Evolutionary conservation across 2,329 filamentous ascomycete species (phyloP).

Genomic region (Botrytis porri): DNA sequence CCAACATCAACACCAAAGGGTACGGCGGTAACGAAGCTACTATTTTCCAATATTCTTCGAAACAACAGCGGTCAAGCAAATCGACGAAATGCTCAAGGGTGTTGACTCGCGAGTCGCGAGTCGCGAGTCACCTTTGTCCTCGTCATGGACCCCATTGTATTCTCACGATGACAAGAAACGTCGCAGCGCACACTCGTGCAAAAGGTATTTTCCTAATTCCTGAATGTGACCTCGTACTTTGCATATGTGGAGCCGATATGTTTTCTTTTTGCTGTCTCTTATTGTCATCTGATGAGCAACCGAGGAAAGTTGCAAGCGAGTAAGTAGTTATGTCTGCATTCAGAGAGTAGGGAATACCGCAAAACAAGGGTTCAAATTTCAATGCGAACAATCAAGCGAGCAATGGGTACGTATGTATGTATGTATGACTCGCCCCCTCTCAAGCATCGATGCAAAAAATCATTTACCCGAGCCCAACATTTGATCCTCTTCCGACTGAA

Average conservation of each 20-base stretch:
- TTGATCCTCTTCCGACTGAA: neutral
- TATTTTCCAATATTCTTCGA: neutral
- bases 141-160: neutral
- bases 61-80: neutral
- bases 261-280: constrained; percentile 7
- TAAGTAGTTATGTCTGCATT: neutral
- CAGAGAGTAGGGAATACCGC: neutral
- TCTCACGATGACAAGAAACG: neutral
- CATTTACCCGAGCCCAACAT: neutral
- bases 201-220: neutral
- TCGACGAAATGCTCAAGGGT: neutral
- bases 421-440: constrained; percentile 1
- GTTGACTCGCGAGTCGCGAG: neutral
- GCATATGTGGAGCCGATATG: neutral
- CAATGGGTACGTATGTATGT: constrained; percentile 7
- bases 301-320: neutral
- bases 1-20: neutral
- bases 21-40: neutral
- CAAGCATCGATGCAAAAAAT: neutral
- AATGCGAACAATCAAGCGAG: neutral
- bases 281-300: neutral
- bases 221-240: neutral
- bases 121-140: neutral
- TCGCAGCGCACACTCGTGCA: constrained; percentile 1
- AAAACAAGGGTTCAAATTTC: constrained; percentile 1